Conservation (phyloP, 1,139 yeast genomes). For the Kazachstania sp. region DNA sequence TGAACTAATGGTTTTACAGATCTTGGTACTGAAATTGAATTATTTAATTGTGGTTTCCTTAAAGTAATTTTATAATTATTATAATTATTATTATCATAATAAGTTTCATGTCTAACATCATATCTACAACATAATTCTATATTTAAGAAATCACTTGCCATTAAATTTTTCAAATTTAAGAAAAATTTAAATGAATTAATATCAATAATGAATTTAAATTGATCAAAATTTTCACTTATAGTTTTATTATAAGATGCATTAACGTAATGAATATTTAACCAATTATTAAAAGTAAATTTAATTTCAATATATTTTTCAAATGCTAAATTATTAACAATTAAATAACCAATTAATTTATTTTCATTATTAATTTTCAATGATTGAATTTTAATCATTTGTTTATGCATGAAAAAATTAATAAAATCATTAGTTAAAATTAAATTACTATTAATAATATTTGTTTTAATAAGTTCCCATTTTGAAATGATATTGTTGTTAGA, state of each 20-base stretch:
- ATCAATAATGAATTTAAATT: constrained; percentile 25
- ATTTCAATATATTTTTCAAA: constrained; percentile 28
- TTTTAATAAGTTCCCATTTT: not conserved
- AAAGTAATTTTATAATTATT: constrained; percentile 20
- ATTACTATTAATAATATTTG: not conserved
- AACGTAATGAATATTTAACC: constrained; percentile 28
- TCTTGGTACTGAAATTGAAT: not conserved
- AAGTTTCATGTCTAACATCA: constrained; percentile 29
- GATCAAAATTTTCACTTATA: constrained; percentile 22
- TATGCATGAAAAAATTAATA: constrained; percentile 9
- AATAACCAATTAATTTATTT: constrained; percentile 19
- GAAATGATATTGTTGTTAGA: not conserved
- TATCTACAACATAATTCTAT: constrained; percentile 28
- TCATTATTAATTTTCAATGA: constrained; percentile 5
- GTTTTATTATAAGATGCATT: constrained; percentile 23
- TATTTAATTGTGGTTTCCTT: not conserved
- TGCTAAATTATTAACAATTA: constrained; percentile 25
- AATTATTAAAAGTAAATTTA: constrained; percentile 27
- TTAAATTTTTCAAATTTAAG: constrained; percentile 23
- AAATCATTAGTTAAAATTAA: constrained; percentile 11
- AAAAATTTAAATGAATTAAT: constrained; percentile 26
- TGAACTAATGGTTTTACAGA: not conserved
- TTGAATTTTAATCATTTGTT: not conserved
- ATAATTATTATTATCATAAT: constrained; percentile 29
- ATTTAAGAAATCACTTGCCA: constrained; percentile 10